phyloP scores from a whole-genome alignment of 441 rosid genomes.

The Jatropha podagrica region DNA sequence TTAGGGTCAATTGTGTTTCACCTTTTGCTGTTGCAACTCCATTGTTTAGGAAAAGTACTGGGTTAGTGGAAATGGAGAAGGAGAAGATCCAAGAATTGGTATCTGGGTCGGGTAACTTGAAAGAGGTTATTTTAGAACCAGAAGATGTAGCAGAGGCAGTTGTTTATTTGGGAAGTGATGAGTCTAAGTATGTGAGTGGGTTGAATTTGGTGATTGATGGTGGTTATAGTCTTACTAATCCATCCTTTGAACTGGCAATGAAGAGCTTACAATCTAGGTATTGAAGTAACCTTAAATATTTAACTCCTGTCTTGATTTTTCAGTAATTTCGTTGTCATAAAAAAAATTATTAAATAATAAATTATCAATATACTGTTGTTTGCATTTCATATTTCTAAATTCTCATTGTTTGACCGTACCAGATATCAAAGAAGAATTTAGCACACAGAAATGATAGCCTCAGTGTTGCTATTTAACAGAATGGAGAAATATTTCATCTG shows the following conservation, averaged over 20 bases:
- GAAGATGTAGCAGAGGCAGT: conserved; percentile 44
- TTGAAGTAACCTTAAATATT: too few relatives aligned
- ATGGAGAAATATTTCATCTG: too few relatives aligned
- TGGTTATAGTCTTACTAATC: conserved; percentile 17
- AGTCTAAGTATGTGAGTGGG: conserved; percentile 41
- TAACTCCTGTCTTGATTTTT: too few relatives aligned
- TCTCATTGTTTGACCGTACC: too few relatives aligned
- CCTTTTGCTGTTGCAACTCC: conserved; percentile 34
- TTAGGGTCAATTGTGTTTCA: conserved; percentile 45
- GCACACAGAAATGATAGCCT: too few relatives aligned
- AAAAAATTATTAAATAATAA: too few relatives aligned
- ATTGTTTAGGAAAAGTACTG: not conserved
- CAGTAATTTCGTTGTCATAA: too few relatives aligned
- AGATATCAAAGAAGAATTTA: too few relatives aligned
- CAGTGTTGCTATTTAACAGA: too few relatives aligned
- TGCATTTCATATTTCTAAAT: too few relatives aligned
- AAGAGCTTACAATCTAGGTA: not conserved
- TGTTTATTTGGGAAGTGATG: conserved; percentile 39
- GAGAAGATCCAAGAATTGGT: conserved; percentile 10
- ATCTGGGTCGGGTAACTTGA: conserved; percentile 24
- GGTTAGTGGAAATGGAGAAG: conserved; percentile 3
- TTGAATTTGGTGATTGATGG: conserved; percentile 42
- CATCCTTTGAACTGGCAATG: conserved; percentile 7
- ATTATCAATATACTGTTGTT: too few relatives aligned
- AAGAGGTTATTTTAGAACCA: conserved; percentile 20